Evolutionary conservation across 1,284 basidiomycete species (phyloP), one percentile per base, ranked within the genome.

Genomic region (Marasmius oreades): DNA sequence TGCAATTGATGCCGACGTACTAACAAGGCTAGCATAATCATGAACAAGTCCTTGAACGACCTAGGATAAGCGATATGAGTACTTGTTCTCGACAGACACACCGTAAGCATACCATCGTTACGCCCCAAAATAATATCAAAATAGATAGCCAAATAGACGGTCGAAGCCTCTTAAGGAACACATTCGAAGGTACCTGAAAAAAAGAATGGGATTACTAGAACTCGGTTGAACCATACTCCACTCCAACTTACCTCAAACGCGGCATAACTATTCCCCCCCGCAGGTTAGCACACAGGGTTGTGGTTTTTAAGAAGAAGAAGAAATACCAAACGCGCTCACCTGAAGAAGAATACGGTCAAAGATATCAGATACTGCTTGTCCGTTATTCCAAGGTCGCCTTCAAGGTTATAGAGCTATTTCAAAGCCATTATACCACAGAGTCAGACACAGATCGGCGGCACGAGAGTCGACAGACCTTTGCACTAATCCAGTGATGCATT

Each of bases 41-140:
- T 80, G 75, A 1, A 88, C 80, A 33, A 88, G 64, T 3, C 86
- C 88, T 77, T 90, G 86, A 10, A 85, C 68, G 2, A 83, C 86
- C 86, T 88, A 55, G n/a, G n/a, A n/a, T n/a, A n/a, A n/a, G n/a
- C n/a, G n/a, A n/a, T n/a, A n/a, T n/a, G n/a, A n/a, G n/a, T n/a
- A n/a, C n/a, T n/a, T n/a, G n/a, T n/a, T n/a, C n/a, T 57, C 60
- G 18, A 63, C 51, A n/a, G 51, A 24, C 23, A 31, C 45, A 8
- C 23, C n/a, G n/a, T 12, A 50, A 42, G 46, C 44, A 46, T 53
- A 84, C 83, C 87, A 90, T 90, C 74, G 84, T 82, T 34, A 90
- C 66, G 7, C 88, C 88, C 84, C 88, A 90, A 18, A 81, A 63
- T 3, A 85, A 56, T 85, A 88, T 86, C 58, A 83, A 73, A 47